These are phyloP conservation scores for Heterobasidion occidentale DNA, from an alignment of 1,284 basidiomycete genomes.

Conservation along the genomic window DNA sequence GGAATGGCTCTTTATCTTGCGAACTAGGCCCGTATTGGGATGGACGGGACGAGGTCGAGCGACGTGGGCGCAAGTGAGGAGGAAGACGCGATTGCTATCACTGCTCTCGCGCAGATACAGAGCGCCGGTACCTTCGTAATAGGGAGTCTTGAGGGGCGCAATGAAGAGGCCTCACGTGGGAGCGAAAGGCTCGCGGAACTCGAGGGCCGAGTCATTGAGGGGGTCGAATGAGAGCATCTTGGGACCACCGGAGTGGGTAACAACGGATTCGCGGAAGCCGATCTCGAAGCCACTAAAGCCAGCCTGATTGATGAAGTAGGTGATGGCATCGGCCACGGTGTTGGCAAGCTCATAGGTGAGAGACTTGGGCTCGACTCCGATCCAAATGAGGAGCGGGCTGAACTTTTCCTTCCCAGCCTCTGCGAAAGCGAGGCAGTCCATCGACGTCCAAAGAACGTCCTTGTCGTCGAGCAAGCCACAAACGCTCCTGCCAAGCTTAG, in stretches of 20 bases:
- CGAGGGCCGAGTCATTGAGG: constrained; percentile 11
- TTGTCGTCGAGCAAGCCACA: constrained; percentile 14
- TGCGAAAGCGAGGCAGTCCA: constrained; percentile 19
- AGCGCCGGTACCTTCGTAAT: constrained; percentile 22
- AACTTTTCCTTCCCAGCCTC: constrained; percentile 14
- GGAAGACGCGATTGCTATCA: constrained; percentile 15
- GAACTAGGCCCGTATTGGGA: constrained; percentile 17
- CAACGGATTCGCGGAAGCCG: constrained; percentile 10
- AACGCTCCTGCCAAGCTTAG: constrained; percentile 12
- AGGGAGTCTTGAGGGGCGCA: constrained; percentile 16
- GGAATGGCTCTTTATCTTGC: constrained; percentile 12
- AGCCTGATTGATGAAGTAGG: constrained; percentile 14
- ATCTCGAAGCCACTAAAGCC: constrained; percentile 12
- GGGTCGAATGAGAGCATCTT: constrained; percentile 17
- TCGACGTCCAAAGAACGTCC: constrained; percentile 15
- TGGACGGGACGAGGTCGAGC: constrained; percentile 15
- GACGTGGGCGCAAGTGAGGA: constrained; percentile 22
- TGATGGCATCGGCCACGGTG: constrained; percentile 11
- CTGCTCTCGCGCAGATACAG: constrained; percentile 18
- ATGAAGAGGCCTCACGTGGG: constrained; percentile 23
- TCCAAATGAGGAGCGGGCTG: constrained; percentile 14
- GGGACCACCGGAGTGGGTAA: constrained; percentile 12
- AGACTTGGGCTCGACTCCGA: constrained; percentile 13
- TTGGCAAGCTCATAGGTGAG: constrained; percentile 16
- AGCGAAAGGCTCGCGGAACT: constrained; percentile 21